Conservation (phyloP, 2,329 filamentous ascomycete genomes). For the Penicillium rolfsii region DNA sequence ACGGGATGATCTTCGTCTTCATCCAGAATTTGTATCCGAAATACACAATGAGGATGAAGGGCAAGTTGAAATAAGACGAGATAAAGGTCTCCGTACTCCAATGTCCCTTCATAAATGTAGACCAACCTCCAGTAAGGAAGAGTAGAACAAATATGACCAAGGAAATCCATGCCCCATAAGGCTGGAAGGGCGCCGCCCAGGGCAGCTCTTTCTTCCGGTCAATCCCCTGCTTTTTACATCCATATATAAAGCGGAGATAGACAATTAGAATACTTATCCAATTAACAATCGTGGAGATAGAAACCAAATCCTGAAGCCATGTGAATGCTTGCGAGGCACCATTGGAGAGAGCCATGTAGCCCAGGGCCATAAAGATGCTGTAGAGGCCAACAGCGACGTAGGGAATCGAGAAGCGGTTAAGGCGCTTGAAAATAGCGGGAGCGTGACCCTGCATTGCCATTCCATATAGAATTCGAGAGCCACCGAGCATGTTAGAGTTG, state of each 20-base stretch:
- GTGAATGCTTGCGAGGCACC: conserved; percentile 62
- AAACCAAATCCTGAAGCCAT: conserved; percentile 67
- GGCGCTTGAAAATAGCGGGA: conserved; percentile 36
- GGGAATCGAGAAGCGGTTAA: conserved; percentile 57
- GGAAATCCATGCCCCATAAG: conserved; percentile 63
- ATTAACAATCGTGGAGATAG: conserved; percentile 47
- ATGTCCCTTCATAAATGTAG: conserved; percentile 37
- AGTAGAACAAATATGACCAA: conserved; percentile 62
- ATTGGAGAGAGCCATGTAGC: conserved; percentile 64
- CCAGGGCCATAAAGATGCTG: conserved; percentile 61
- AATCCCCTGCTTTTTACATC: conserved; percentile 45
- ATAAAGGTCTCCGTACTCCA: conserved; percentile 62
- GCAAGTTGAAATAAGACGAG: conserved; percentile 63
- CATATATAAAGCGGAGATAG: conserved; percentile 58
- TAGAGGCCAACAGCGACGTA: conserved; percentile 58
- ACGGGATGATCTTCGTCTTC: conserved; percentile 40
- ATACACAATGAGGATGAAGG: conserved; percentile 58
- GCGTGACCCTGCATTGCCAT: conserved; percentile 46
- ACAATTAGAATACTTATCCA: conserved; percentile 63
- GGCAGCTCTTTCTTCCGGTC: conserved; percentile 45
- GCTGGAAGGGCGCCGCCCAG: conserved; percentile 55
- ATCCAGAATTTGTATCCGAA: conserved; percentile 45
- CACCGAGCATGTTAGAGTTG: conserved; percentile 45
- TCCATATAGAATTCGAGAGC: conserved; percentile 44
- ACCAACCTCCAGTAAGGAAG: conserved; percentile 70